Evolutionary conservation across 805 yeast species (phyloP).

Genomic region (Candida namnaoensis): DNA sequence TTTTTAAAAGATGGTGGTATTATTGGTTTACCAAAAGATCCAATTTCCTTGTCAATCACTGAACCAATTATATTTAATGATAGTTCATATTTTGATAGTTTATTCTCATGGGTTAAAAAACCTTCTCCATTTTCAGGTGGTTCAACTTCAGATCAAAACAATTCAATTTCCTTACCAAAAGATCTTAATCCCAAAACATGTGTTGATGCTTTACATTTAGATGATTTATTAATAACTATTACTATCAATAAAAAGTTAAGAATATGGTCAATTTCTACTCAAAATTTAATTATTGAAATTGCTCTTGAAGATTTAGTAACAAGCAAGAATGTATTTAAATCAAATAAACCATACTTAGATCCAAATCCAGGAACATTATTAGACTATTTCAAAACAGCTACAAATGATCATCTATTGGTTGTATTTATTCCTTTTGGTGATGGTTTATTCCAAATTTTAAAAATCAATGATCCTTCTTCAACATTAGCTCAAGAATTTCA

Average conservation of each 20-base stretch:
- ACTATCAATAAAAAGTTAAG: conserved; percentile 46
- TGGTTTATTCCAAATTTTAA: conserved; percentile 34
- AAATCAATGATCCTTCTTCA: conserved; percentile 6
- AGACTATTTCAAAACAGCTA: conserved; percentile 6
- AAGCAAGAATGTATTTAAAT: conserved; percentile 1
- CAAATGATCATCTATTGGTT: conserved; percentile 14
- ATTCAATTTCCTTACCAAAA: conserved; percentile 15
- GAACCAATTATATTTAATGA: conserved; percentile 49
- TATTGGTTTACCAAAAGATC: conserved; percentile 34
- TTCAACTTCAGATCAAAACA: conserved; percentile 13
- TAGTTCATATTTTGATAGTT: conserved; percentile 32
- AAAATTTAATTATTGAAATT: conserved; percentile 18
- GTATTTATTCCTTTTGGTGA: conserved; percentile 33
- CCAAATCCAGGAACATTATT: conserved; percentile 21
- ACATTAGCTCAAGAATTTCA: neutral
- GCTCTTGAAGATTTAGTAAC: conserved; percentile 4
- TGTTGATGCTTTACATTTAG: conserved; percentile 18
- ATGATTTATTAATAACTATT: conserved; percentile 33
- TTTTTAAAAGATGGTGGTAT: conserved; percentile 75
- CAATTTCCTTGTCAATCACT: conserved; percentile 10
- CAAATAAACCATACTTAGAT: conserved; percentile 19
- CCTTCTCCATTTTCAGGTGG: conserved; percentile 8
- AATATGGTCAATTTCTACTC: conserved; percentile 46
- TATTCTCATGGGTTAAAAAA: conserved; percentile 16
- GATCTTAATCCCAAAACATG: conserved; percentile 26